Evolutionary conservation across 176 grass and related monocot species (phyloP).

Genomic region (sorghum (Sorghum bicolor)): DNA sequence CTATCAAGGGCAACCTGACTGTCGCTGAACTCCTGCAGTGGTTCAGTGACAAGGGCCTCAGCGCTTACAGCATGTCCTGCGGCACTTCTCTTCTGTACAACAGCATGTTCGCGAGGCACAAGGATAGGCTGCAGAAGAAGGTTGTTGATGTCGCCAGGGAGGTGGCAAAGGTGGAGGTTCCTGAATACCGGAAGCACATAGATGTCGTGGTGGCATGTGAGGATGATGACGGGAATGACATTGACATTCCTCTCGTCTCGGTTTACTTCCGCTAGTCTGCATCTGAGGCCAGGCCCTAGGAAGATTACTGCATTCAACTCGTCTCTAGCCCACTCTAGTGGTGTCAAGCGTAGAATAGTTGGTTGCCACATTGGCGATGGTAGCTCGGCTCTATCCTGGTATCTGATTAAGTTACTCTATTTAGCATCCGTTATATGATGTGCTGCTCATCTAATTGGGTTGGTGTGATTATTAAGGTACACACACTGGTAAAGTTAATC

Average conservation of each 20-base stretch:
- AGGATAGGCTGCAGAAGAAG: slow-evolving; percentile 55
- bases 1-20: slow-evolving; percentile 57
- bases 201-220: slow-evolving; percentile 69
- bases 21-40: slow-evolving; percentile 55
- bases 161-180: slow-evolving; percentile 57
- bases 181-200: slow-evolving; percentile 50
- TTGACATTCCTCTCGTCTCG: slow-evolving; percentile 59
- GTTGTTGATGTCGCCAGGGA: slow-evolving; percentile 52
- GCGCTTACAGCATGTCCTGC: slow-evolving; percentile 60
- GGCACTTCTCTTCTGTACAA: slow-evolving; percentile 63
- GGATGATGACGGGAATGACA: slow-evolving; percentile 53
- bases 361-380: background rate
- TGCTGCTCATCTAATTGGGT: background rate
- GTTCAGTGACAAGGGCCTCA: slow-evolving; percentile 58
- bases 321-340: background rate
- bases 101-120: slow-evolving; percentile 60
- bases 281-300: background rate
- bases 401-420: background rate
- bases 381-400: background rate
- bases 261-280: slow-evolving; percentile 51
- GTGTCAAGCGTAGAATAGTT: background rate
- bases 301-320: background rate
- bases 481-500: background rate
- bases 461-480: background rate
- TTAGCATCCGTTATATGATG: background rate